These are phyloP conservation scores for Blepharisma japonicum DNA, from an alignment of 73 alveolate species.

Conservation along the genomic window DNA sequence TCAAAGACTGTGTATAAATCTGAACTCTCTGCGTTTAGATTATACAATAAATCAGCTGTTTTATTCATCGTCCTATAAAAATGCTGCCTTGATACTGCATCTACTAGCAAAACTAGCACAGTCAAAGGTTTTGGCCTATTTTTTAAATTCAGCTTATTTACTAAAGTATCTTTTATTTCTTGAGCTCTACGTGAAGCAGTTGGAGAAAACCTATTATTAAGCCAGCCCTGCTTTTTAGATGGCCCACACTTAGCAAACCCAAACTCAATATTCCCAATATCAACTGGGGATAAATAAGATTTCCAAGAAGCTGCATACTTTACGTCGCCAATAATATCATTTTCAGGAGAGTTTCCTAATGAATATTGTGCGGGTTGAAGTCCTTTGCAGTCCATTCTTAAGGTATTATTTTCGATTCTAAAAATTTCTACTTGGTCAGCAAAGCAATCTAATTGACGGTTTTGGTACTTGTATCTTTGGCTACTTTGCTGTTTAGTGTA, in stretches of 20 bases:
- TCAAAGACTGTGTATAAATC: not conserved
- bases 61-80: slow-evolving; percentile 3
- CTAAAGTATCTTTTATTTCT: not conserved
- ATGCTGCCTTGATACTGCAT: slow-evolving; percentile 20
- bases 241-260: not conserved
- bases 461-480: not conserved
- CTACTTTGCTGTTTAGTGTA: not conserved
- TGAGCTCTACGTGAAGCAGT: not conserved
- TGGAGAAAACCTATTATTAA: not conserved
- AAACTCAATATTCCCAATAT: not conserved
- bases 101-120: not conserved
- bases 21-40: not conserved
- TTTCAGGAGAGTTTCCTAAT: not conserved
- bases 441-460: not conserved
- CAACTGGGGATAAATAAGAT: not conserved
- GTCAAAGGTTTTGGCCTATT: not conserved
- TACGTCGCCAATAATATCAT: not conserved
- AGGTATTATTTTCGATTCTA: not conserved
- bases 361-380: not conserved
- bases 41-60: not conserved
- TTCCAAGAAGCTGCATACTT: not conserved
- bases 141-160: not conserved
- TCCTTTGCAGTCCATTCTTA: not conserved
- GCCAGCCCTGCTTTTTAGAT: not conserved
- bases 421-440: not conserved